A percentile compares a stretch with the other conserved stretches of the same genome.
These are phyloP conservation scores for Entomortierella parvispora DNA, from an alignment of 192 early-diverging fungal genomes.

Conservation along the genomic window DNA sequence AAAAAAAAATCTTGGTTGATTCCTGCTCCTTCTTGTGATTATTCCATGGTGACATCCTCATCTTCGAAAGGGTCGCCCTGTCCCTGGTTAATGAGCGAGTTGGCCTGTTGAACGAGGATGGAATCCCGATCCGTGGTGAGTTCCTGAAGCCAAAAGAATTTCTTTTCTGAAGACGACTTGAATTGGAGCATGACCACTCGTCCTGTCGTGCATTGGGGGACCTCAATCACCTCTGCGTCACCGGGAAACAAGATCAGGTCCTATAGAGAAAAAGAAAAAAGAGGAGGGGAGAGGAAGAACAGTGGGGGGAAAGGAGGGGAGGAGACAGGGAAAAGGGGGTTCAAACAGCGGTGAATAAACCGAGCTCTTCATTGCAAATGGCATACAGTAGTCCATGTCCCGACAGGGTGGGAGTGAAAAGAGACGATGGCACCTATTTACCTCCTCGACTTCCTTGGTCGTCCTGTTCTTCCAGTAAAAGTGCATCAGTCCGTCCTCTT, in stretches of 20 bases:
- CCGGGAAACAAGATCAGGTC: constrained; percentile 82
- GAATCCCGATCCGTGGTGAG: constrained; percentile 67
- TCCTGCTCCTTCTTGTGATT: not conserved
- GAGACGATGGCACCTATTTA: constrained; percentile 10
- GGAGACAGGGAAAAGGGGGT: no score
- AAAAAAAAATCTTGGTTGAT: no score
- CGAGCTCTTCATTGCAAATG: no score
- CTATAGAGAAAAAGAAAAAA: constrained; percentile 24
- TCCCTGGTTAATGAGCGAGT: constrained; percentile 61
- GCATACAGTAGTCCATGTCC: no score
- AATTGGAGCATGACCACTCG: constrained; percentile 87
- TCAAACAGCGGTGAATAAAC: no score
- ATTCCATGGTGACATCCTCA: constrained; percentile 34
- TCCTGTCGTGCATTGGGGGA: constrained; percentile 65
- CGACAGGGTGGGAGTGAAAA: not conserved
- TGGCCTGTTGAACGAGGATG: constrained; percentile 65
- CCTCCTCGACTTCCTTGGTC: constrained; percentile 59
- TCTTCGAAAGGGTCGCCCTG: constrained; percentile 34
- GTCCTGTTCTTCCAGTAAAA: constrained; percentile 85
- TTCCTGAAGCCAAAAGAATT: constrained; percentile 90
- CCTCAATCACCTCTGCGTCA: constrained; percentile 72
- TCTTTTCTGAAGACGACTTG: constrained; percentile 77
- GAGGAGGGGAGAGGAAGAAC: not conserved
- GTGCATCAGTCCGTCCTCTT: constrained; percentile 78
- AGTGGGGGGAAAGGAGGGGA: constrained; percentile 1